phyloP scores from a whole-genome alignment of 139 green algal genomes.

The Chlamydomonas incerta region DNA sequence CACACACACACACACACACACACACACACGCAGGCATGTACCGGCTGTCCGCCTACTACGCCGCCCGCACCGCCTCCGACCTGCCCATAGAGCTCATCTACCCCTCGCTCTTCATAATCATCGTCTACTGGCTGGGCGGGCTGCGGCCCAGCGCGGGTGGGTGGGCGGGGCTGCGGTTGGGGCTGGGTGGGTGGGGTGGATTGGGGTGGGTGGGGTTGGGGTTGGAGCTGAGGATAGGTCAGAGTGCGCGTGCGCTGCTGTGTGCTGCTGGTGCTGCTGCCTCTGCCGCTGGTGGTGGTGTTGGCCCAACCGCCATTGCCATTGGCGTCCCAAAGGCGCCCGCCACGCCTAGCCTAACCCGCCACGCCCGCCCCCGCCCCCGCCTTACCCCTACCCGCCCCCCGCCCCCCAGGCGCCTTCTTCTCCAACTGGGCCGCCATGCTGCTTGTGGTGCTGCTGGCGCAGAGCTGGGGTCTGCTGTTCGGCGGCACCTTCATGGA shows the following conservation, averaged over 20 bases:
- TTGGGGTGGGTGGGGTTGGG: too few relatives aligned
- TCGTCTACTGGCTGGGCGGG: conserved; percentile 71
- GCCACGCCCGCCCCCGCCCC: not conserved
- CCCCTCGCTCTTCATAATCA: conserved; percentile 58
- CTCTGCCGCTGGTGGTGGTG: too few relatives aligned
- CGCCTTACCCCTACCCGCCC: not conserved
- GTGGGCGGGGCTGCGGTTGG: too few relatives aligned
- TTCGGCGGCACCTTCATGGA: conserved; percentile 68
- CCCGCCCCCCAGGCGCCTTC: conserved; percentile 49
- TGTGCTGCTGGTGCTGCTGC: too few relatives aligned
- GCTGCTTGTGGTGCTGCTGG: conserved; percentile 49
- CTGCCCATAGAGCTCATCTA: conserved; percentile 81
- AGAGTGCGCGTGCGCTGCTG: too few relatives aligned
- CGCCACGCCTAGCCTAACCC: too few relatives aligned
- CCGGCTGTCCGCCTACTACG: conserved; percentile 85
- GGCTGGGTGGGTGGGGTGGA: too few relatives aligned
- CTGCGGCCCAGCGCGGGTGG: conserved; percentile 44
- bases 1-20: not conserved
- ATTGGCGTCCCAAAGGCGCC: too few relatives aligned
- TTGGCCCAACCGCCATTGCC: too few relatives aligned
- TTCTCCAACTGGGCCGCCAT: conserved; percentile 49
- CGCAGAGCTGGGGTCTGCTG: conserved; percentile 51
- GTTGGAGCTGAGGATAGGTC: too few relatives aligned
- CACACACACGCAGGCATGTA: conserved; percentile 24
- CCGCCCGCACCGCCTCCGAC: conserved; percentile 73